Base-by-base conservation (phyloP, 352 stramenopile species). In the Globisporangium canariense region DNA sequence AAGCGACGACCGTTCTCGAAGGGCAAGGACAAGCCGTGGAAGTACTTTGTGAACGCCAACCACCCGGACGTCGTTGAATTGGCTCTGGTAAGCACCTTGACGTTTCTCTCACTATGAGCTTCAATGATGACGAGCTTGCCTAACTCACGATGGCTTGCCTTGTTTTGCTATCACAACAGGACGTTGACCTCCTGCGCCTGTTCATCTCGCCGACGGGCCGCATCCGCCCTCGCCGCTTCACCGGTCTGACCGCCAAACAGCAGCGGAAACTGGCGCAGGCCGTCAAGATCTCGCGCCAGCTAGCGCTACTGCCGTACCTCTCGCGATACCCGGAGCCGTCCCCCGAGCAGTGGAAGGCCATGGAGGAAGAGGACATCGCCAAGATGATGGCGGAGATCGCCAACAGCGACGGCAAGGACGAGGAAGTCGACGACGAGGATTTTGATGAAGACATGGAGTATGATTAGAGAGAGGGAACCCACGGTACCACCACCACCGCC, bases 181-280 rank as follows among this genome's bases (percentile, higher is more conserved):
- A 94, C 53, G 80, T 89, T 18, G 83, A 94, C 10, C 69, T 94
- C 43, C 75, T 94, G 38, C 86, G 86, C 46, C 65, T 94, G 49
- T 94, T 94, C 70, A 88, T 94, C 66, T 90, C 83, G 43, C 83
- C 86, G 20, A 91, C 79, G n/a, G 86, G 86, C 58, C 86, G 83
- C 64, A 94, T 94, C 58, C 79, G 81, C 52, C 86, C 83, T 59
- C 86, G 86, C 59, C 86, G 86, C 36, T 94, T 91, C 66, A 91
- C 86, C 34, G 86, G 86, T 36, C 66, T 94, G 10, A 90, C 79
- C 28, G 86, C 83, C 68, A 92, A 92, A 79, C 83, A 94, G 71
- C 86, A 94, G 73, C 86, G 86, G 45, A 83, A 91, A 72, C 66
- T 94, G 58, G 77, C 83, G 65, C 79, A 81, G 34, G 81, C 78